A percentile compares a stretch with the other conserved stretches of the same genome.
Conservation (phyloP, 2,329 filamentous ascomycete genomes). For the Pestalotiopsis sp. region DNA sequence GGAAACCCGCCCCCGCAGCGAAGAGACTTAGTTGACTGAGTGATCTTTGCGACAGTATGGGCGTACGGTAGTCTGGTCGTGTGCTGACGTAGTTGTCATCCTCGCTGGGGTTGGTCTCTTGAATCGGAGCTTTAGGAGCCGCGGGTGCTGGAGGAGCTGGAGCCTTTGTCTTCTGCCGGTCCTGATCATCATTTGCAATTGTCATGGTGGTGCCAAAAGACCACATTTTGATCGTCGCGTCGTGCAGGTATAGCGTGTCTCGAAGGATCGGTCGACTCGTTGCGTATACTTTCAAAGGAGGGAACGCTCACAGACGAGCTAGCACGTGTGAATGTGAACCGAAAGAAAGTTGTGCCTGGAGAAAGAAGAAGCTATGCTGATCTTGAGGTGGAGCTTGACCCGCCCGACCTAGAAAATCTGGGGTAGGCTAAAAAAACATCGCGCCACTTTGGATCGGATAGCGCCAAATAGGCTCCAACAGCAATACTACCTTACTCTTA, state of each 20-base stretch:
- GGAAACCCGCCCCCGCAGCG: slow-evolving; percentile 74
- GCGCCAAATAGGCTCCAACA: background rate
- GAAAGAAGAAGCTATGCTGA: background rate
- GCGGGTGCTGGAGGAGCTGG: slow-evolving; percentile 4
- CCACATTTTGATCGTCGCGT: slow-evolving; percentile 27
- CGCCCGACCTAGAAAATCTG: slow-evolving; percentile 3
- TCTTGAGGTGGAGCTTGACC: slow-evolving; percentile 1
- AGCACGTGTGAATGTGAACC: background rate
- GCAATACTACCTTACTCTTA: background rate
- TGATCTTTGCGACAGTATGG: slow-evolving; percentile 48
- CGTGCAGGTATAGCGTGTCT: too few species aligned
- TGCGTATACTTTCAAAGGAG: background rate
- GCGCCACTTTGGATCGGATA: background rate
- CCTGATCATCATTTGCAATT: slow-evolving; percentile 31
- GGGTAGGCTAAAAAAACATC: slow-evolving; percentile 2
- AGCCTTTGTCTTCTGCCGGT: background rate
- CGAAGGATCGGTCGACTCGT: background rate
- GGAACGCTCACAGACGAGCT: background rate
- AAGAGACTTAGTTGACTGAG: slow-evolving; percentile 70
- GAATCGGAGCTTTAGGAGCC: background rate
- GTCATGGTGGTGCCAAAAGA: slow-evolving; percentile 38
- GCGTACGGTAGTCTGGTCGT: slow-evolving; percentile 20
- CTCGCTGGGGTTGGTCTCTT: background rate
- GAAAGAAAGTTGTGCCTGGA: background rate
- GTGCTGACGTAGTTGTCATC: slow-evolving; percentile 13